Base-by-base conservation (phyloP, 176 grass and related monocot species). In the Urochloa ruziziensis region DNA sequence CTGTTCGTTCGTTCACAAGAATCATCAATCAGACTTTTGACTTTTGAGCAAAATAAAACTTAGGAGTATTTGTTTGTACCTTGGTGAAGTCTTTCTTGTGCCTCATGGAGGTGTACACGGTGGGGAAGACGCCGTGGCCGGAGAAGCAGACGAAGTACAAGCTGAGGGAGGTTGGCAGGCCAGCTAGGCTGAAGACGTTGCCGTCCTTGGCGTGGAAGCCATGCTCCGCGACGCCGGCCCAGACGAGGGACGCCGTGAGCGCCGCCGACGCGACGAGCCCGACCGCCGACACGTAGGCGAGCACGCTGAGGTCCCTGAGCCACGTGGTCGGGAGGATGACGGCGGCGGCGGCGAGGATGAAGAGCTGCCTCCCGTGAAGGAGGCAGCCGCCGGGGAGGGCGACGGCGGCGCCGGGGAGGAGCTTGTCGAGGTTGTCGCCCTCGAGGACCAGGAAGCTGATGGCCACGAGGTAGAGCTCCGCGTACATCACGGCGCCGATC, bases 111-210 rank as follows among this genome's bases (percentile, higher is more conserved):
- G 92, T 43, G 61, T 87, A 89, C 9, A 94, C 71, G 3, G 89
- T 91, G 0, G 92, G 92, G 72, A 94, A 94, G 64, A 94, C 65
- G 17, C 75, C 89, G 71, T 94, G 92, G 24, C 89, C 86, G 58
- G 89, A 0, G 34, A 87, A 94, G 74, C 92, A 91, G 37, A 91
- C 89, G 44, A 91, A 91, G 33, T 81, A 94, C 63, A 94, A 39
- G 39, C 92, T 82, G 17, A 94, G 68, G 23, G 89, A 59, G 1
- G 86, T 91, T 0, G 92, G 89, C 27, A 94, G 28, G 4, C 86
- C 76, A 21, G 59, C 48, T 28, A 89, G 58, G 56, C 74, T 87
- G 0, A 94, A 42, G 16, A 91, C 1, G 17, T 73, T 69, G 43
- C 62, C 25, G 2, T 58, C 83, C 18, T 3, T 52, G n/a, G 33